These are phyloP conservation scores for Panaeolus cyanescens DNA, from an alignment of 768 basidiomycete species.

Conservation along the genomic window DNA sequence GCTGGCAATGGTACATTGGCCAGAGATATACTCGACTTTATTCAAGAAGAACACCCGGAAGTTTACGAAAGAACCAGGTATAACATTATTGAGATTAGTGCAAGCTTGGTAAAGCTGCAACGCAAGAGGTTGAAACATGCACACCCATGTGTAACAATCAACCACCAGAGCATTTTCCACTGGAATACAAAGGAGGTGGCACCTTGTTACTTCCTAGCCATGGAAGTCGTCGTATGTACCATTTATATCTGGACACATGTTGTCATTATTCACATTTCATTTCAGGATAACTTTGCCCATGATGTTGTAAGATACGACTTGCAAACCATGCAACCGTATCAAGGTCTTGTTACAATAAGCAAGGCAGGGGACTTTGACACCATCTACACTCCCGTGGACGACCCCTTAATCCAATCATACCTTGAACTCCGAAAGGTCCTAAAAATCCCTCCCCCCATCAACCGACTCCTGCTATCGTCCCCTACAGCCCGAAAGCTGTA, in stretches of 20 bases:
- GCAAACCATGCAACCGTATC: conserved; percentile 76
- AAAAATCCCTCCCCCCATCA: conserved; percentile 58
- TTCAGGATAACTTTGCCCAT: conserved; percentile 93
- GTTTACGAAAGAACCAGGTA: conserved; percentile 94
- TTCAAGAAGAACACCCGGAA: conserved; percentile 79
- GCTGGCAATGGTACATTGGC: conserved; percentile 98
- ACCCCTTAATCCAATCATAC: conserved; percentile 82
- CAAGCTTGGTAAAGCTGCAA: conserved; percentile 74
- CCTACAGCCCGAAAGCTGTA: conserved; percentile 65
- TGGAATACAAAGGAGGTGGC: conserved; percentile 77
- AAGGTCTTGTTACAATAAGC: conserved; percentile 81
- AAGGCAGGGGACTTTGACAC: conserved; percentile 80
- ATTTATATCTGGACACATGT: background rate
- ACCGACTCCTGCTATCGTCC: conserved; percentile 54
- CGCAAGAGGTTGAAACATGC: conserved; percentile 57
- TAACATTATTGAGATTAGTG: conserved; percentile 93
- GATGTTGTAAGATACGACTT: conserved; percentile 92
- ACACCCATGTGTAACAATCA: conserved; percentile 70
- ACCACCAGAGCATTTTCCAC: conserved; percentile 82
- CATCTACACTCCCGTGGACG: conserved; percentile 81
- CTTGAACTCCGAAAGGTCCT: conserved; percentile 67
- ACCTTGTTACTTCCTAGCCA: conserved; percentile 90
- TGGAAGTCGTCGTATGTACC: conserved; percentile 90
- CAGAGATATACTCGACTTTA: conserved; percentile 79
- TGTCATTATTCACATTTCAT: conserved; percentile 1